Base-by-base conservation (phyloP, 2,329 filamentous ascomycete species). In the Colletotrichum tamarilloi region DNA sequence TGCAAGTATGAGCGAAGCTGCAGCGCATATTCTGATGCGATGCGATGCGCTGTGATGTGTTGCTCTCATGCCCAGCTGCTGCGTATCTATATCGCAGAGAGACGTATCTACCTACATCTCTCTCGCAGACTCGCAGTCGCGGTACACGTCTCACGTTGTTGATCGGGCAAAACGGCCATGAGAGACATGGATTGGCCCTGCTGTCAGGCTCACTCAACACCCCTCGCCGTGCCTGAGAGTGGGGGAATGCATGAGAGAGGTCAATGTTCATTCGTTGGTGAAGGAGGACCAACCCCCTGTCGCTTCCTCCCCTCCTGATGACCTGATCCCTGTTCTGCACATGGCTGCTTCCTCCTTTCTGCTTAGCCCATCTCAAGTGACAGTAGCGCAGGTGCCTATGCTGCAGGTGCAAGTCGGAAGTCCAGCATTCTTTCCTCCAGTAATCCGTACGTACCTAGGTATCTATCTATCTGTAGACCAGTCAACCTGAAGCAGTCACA, bases 281-380 rank as follows among this genome's bases (percentile, higher is more conserved):
- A 4, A 9, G 42, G 42, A 9, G 42, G 42, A 2, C 5, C 42
- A 22, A 22, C 35, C 24, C 28, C 46, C 46, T 60, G 56, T 28
- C 3, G 12, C 19, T 42, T 56, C 26, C 14, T 38, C 26, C 64
- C 57, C 28, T 49, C 46, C 49, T 24, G 11, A 35, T 35, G 32
- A 35, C 32, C 32, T 35, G 14, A 73, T 73, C 70, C 70, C 46
- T 73, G 70, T 22, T 63, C 55, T 35, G 55, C 66, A 70, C 66
- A 70, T 73, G 70, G 70, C 70, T 64, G 5, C 19, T 52, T 16
- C 8, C 26, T 35, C 28, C 56, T 30, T n/a, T 26, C 35, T 42
- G 24, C 30, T 26, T 49, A n/a, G 49, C 32, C 26, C 16, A 59
- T 22, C 42, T 49, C 42, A 49, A 49, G 42, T 49, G 42, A 49